Evolutionary conservation across 164 flowering plant species (phyloP).

Genomic region (Dillenia turbinata): DNA sequence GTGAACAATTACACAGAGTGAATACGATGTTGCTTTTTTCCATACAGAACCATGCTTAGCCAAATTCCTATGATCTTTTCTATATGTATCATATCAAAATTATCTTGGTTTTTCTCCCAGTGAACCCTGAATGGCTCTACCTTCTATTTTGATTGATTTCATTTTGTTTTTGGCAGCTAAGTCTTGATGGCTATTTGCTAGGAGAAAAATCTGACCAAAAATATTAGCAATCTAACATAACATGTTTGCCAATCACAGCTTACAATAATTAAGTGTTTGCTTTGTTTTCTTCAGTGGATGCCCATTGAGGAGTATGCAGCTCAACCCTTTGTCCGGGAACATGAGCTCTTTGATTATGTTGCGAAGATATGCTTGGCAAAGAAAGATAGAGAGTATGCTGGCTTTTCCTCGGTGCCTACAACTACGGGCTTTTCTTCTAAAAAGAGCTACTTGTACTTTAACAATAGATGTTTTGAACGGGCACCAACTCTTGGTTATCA

Average conservation of each 20-base stretch:
- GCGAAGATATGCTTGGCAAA: slow-evolving; percentile 30
- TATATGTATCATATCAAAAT: no score
- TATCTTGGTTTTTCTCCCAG: no score
- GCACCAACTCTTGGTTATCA: slow-evolving; percentile 1
- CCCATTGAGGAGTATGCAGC: slow-evolving; percentile 36
- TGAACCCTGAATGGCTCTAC: no score
- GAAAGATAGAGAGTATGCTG: slow-evolving; percentile 19
- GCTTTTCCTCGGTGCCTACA: slow-evolving; percentile 23
- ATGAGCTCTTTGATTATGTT: slow-evolving; percentile 15
- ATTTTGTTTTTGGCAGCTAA: no score
- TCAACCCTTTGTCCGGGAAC: slow-evolving; percentile 29
- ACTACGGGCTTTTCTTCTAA: slow-evolving; percentile 16
- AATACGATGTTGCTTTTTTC: not conserved
- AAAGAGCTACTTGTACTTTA: slow-evolving; percentile 20
- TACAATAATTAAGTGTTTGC: not conserved
- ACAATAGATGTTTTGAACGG: slow-evolving; percentile 14
- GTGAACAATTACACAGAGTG: not conserved
- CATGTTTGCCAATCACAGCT: no score
- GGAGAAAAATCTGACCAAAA: no score
- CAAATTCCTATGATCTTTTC: no score
- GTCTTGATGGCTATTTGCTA: no score
- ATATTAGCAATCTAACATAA: no score
- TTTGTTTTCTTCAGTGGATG: slow-evolving; percentile 44
- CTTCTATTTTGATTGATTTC: no score
- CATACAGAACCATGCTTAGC: no score